Evolutionary conservation across 192 early-diverging fungal genomes (phyloP), one percentile per base, ranked within the genome.

Genomic region (Coemansia sp.): DNA sequence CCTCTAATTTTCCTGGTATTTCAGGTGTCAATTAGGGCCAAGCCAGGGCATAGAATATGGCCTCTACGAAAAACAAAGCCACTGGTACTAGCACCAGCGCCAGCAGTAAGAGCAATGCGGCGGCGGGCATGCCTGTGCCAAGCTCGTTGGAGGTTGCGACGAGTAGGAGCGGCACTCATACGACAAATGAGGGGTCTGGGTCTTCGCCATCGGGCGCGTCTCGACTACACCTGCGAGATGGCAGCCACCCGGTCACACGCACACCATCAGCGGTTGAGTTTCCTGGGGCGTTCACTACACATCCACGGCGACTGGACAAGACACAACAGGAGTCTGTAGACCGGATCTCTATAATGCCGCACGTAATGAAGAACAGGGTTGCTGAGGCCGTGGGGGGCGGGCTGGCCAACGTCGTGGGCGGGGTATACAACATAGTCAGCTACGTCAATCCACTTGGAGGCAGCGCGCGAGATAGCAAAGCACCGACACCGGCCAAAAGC

Each of bases 361-460:
- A 51, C 24, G 61, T 60, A 45, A 81, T 76, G 74, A 67, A 67
- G 17, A 72, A 53, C 34, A 56, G 71, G 24, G 68, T 81, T 5
- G 68, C 79, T 0, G 79, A 76, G 51, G 74, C 79, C 0, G 79
- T 81, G n/a, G 74, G 74, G 45, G 78, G 78, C 67, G 51, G 78
- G 10, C 66, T 81, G 59, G 73, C 73, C 41, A 72, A 72, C 65
- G 74, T 81, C 27, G 74, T 81, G 3, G 74, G 62, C 68, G 71
- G 74, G 27, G 59, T 81, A 35, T 81, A 76, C 70, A 81, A 50
- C 59, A 63, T 81, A 8, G 79, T 81, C 62, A 76, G 53, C 63
- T 73, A 73, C 65, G 79, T 81, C 60, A 81, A 81, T 40, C 79
- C 79, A 39, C 74, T 81, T 3, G 67, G 59, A 34, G 16, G 59